phyloP scores from a whole-genome alignment of 192 early-diverging fungal species.

The Lunasporangiospora selenospora region DNA sequence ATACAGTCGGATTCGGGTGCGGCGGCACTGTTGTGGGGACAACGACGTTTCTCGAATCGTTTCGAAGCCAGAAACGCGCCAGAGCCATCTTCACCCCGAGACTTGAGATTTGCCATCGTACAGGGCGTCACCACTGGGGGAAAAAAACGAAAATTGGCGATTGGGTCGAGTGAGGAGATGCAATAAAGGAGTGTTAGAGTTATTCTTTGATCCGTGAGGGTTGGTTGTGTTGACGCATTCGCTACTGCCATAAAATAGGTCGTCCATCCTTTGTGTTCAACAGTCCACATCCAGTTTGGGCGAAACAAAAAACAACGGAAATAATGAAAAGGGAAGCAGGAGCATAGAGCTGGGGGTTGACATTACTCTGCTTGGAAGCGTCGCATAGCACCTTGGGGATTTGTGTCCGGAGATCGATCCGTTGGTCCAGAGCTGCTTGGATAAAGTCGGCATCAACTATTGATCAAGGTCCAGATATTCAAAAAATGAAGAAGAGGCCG shows the following conservation, averaged over 20 bases:
- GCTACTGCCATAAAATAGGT: too few relatives aligned
- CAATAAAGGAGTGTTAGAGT: too few relatives aligned
- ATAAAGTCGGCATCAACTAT: conserved; percentile 88
- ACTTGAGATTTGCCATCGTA: conserved; percentile 73
- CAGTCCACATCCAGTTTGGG: too few relatives aligned
- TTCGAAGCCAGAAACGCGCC: conserved; percentile 66
- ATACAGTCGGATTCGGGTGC: conserved; percentile 75
- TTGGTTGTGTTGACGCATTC: too few relatives aligned
- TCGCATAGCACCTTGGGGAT: conserved; percentile 73
- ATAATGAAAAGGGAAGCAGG: too few relatives aligned
- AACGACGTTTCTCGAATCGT: conserved; percentile 81
- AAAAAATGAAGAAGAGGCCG: too few relatives aligned
- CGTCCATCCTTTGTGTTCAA: too few relatives aligned
- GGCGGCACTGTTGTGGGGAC: conserved; percentile 71
- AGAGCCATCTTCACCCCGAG: conserved; percentile 64
- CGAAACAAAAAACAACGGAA: too few relatives aligned
- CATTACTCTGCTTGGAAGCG: conserved; percentile 70
- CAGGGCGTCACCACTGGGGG: conserved; percentile 70
- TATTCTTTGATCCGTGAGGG: too few relatives aligned
- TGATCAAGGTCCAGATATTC: too few relatives aligned
- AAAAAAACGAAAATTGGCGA: not conserved
- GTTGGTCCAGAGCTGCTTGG: conserved; percentile 65
- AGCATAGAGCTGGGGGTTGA: too few relatives aligned
- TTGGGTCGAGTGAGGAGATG: not conserved
- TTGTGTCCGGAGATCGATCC: conserved; percentile 65